These are phyloP conservation scores for Thuja plicata DNA, from an alignment of 83 land plant species.

Conservation along the genomic window DNA sequence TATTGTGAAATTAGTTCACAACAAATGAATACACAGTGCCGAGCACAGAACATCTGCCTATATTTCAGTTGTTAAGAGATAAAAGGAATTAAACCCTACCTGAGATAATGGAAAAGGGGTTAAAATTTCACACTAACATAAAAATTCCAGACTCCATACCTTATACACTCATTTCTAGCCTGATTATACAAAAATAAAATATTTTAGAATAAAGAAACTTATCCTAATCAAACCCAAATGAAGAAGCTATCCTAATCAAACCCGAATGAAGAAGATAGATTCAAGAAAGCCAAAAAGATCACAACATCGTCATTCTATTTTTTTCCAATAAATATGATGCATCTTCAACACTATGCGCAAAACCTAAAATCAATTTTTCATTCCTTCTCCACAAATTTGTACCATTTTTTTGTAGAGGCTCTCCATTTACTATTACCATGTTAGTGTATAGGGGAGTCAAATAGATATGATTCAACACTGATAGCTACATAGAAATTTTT, in stretches of 20 bases:
- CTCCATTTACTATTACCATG: too few relatives aligned
- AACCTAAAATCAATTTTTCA: neutral
- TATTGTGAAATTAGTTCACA: neutral
- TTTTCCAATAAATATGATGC: too few relatives aligned
- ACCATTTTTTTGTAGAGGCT: too few relatives aligned
- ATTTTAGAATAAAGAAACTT: too few relatives aligned
- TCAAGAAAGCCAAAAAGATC: neutral
- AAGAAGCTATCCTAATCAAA: too few relatives aligned
- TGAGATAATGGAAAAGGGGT: neutral
- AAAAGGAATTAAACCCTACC: neutral
- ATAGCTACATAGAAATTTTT: too few relatives aligned
- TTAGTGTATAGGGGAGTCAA: too few relatives aligned
- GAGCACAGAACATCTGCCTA: neutral
- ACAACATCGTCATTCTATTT: neutral
- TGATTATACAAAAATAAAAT: neutral
- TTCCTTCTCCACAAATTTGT: too few relatives aligned
- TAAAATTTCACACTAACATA: neutral
- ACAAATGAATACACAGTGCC: neutral
- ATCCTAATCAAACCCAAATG: neutral
- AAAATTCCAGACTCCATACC: neutral
- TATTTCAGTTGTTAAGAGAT: neutral
- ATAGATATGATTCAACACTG: too few relatives aligned
- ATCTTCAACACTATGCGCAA: too few relatives aligned
- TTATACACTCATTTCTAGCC: neutral
- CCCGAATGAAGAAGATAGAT: neutral